Evolutionary conservation across 345 rosid genomes (phyloP).

Genomic region (Trapa bicornis): DNA sequence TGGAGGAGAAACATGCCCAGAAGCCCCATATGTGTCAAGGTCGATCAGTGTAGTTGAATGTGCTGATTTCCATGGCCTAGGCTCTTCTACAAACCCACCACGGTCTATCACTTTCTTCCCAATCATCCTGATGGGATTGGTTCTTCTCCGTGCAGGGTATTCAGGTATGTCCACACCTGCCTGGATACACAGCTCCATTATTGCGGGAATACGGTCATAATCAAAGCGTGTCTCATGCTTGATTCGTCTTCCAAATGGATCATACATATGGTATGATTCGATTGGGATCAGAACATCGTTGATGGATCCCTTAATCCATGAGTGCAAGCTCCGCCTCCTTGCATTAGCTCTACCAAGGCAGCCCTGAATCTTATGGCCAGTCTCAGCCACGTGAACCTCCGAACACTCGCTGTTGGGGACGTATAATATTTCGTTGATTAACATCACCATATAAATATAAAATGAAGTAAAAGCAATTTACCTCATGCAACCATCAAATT

Average conservation of each 20-base stretch:
- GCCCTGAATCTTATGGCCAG: conserved; percentile 52
- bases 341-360: conserved; percentile 40
- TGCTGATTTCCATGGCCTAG: conserved; percentile 28
- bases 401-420: conserved; percentile 50
- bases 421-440: not conserved
- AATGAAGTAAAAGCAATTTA: not conserved
- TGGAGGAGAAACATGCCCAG: conserved; percentile 33
- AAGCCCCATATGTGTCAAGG: conserved; percentile 65
- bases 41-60: conserved; percentile 42
- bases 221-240: conserved; percentile 72
- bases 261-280: conserved; percentile 81
- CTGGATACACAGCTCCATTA: conserved; percentile 83
- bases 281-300: conserved; percentile 61
- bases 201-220: conserved; percentile 72
- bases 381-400: conserved; percentile 59
- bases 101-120: conserved; percentile 64
- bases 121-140: conserved; percentile 54
- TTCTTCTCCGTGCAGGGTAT: conserved; percentile 74
- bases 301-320: conserved; percentile 66
- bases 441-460: not conserved
- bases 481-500: not conserved
- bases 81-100: conserved; percentile 57
- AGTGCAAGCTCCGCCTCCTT: conserved; percentile 43
- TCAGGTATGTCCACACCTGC: conserved; percentile 78
- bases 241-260: conserved; percentile 70